Conservation (phyloP, 2,329 filamentous ascomycete genomes). For the Pseudovirgaria hyperparasitica region DNA sequence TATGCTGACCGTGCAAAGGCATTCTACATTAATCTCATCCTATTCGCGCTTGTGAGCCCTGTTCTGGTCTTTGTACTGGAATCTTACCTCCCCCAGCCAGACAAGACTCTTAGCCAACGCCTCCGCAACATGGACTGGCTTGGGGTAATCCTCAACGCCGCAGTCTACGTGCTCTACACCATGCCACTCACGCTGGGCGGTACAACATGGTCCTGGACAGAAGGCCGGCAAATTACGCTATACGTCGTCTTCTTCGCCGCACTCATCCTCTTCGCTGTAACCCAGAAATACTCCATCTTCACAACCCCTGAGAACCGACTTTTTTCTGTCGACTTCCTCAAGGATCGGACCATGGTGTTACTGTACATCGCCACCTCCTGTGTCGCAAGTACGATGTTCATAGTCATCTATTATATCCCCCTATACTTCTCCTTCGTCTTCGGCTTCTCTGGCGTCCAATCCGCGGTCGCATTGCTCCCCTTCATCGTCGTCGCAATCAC, state of each 20-base stretch:
- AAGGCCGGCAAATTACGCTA: slow-evolving; percentile 28
- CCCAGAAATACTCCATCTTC: slow-evolving; percentile 32
- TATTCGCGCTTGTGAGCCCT: slow-evolving; percentile 31
- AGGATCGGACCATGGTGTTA: slow-evolving; percentile 23
- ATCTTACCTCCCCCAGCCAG: slow-evolving; percentile 11
- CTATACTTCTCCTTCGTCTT: slow-evolving; percentile 6
- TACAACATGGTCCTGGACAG: slow-evolving; percentile 33
- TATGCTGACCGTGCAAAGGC: slow-evolving; percentile 11
- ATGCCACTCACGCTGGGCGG: slow-evolving; percentile 42
- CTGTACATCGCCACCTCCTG: slow-evolving; percentile 25
- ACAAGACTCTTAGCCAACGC: slow-evolving; percentile 1
- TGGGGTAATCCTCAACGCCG: slow-evolving; percentile 4
- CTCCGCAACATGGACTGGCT: slow-evolving; percentile 6
- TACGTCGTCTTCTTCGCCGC: slow-evolving; percentile 33
- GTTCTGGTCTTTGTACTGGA: slow-evolving; percentile 33
- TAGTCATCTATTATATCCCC: slow-evolving; percentile 23
- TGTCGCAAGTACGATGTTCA: slow-evolving; percentile 11
- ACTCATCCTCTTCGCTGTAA: slow-evolving; percentile 28
- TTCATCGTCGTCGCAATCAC: slow-evolving; percentile 22
- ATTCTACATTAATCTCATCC: slow-evolving; percentile 44
- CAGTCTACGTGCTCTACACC: slow-evolving; percentile 16
- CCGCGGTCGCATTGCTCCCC: slow-evolving; percentile 1
- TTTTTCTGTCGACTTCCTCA: slow-evolving; percentile 37
- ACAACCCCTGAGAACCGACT: slow-evolving; percentile 32
- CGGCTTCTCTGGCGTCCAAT: neutral